A percentile compares a stretch with the other conserved stretches of the same genome.
phyloP scores from a whole-genome alignment of 352 stramenopile species.

The Globisporangium uncinulatum region DNA sequence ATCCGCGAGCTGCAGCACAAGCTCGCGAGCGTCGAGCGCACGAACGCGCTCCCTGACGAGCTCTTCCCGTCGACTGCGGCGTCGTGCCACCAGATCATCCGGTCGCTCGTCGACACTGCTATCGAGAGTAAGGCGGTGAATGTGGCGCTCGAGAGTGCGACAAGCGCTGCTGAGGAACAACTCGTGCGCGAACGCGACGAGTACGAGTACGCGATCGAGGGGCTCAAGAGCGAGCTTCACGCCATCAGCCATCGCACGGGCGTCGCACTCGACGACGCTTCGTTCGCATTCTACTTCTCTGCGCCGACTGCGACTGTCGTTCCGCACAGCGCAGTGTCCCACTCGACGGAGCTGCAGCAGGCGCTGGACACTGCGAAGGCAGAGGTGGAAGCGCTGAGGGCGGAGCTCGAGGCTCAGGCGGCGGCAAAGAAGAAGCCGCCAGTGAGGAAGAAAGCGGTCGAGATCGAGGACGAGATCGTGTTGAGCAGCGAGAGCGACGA shows the following conservation, averaged over 20 bases:
- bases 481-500: conserved; percentile 50
- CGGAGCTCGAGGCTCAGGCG: conserved; percentile 13
- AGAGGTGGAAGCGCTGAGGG: conserved; percentile 17
- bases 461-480: conserved; percentile 43
- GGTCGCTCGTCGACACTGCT: conserved; percentile 34
- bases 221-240: conserved; percentile 22
- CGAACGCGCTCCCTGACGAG: conserved; percentile 23
- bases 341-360: conserved; percentile 4
- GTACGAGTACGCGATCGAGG: conserved; percentile 16
- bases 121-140: conserved; percentile 29
- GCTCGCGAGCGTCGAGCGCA: conserved; percentile 47
- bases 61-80: conserved; percentile 36
- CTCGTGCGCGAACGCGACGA: conserved; percentile 20
- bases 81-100: conserved; percentile 52
- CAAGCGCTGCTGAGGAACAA: conserved; percentile 24
- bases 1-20: conserved; percentile 66
- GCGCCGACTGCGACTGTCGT: conserved; percentile 2
- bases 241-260: conserved; percentile 13
- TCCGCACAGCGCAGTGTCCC: not conserved
- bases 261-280: not conserved
- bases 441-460: conserved; percentile 26
- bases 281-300: conserved; percentile 4
- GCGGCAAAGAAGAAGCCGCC: conserved; percentile 26
- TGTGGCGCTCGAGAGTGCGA: conserved; percentile 28
- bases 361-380: conserved; percentile 20